These are phyloP conservation scores for Elongisporangium undulatum DNA, from an alignment of 352 stramenopile species.

Conservation along the genomic window DNA sequence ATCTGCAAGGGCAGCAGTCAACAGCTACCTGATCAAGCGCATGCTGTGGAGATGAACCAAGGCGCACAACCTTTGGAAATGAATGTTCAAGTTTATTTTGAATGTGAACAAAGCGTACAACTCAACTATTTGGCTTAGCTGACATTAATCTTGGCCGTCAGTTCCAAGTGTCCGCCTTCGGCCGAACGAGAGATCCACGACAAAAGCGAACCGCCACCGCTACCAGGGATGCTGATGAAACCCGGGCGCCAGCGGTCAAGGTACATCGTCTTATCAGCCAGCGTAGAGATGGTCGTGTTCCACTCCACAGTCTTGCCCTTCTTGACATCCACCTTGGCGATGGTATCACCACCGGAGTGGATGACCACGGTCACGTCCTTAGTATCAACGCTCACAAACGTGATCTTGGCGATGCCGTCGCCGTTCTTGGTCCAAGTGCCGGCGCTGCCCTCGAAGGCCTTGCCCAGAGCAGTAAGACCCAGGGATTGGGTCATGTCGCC, in stretches of 20 bases:
- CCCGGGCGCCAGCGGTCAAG: conserved; percentile 41
- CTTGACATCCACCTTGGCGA: conserved; percentile 27
- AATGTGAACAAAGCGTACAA: background rate
- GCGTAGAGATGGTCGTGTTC: conserved; percentile 24
- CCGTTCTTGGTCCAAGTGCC: conserved; percentile 40
- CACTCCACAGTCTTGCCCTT: conserved; percentile 31
- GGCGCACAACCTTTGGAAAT: background rate
- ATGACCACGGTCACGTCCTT: conserved; percentile 44
- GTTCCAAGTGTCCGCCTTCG: conserved; percentile 24
- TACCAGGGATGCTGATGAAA: conserved; percentile 26
- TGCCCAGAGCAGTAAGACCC: conserved; percentile 28
- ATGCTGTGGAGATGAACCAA: background rate
- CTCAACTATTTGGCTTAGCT: conserved; percentile 14
- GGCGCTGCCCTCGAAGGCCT: conserved; percentile 35
- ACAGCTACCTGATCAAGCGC: background rate
- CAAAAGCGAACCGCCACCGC: conserved; percentile 20
- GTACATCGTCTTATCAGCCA: conserved; percentile 49
- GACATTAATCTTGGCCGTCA: conserved; percentile 37
- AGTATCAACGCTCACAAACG: conserved; percentile 32
- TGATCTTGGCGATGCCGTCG: conserved; percentile 30
- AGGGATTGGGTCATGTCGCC: conserved; percentile 32
- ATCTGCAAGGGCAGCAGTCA: background rate
- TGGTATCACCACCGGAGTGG: conserved; percentile 27
- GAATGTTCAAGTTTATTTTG: background rate
- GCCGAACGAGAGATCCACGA: conserved; percentile 37